These are phyloP conservation scores for Linanthus parryae DNA, from an alignment of 148 eudicot species.

Conservation along the genomic window DNA sequence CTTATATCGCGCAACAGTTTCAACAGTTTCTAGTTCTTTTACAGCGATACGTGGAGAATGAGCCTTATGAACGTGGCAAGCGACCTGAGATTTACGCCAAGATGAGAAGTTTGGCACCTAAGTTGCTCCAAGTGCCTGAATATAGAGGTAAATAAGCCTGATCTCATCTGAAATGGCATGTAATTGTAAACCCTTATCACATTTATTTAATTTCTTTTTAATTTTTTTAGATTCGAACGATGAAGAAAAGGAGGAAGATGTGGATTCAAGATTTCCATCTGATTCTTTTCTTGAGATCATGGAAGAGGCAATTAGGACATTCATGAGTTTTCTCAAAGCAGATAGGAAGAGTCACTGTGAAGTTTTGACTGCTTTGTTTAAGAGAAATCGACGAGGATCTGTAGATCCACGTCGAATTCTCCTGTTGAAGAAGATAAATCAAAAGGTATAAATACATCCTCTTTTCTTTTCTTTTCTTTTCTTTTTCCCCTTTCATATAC, in stretches of 20 bases:
- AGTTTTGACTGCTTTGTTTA: conserved; percentile 40
- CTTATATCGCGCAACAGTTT: conserved; percentile 76
- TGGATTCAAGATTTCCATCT: conserved; percentile 59
- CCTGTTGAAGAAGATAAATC: conserved; percentile 46
- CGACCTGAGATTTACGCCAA: conserved; percentile 79
- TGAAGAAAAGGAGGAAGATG: conserved; percentile 44
- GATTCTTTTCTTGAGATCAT: conserved; percentile 50
- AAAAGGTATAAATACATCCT: conserved; percentile 32
- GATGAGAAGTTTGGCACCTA: conserved; percentile 64
- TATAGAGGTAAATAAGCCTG: too few species aligned
- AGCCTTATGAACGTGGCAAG: conserved; percentile 77
- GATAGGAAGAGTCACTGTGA: conserved; percentile 62
- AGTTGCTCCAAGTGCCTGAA: conserved; percentile 90
- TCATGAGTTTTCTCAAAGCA: conserved; percentile 80
- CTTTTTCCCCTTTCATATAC: not conserved
- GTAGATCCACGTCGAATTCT: conserved; percentile 60
- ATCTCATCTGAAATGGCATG: too few species aligned
- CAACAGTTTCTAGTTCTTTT: conserved; percentile 85
- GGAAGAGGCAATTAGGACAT: conserved; percentile 75
- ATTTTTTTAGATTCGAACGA: conserved; percentile 47
- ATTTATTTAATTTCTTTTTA: not conserved
- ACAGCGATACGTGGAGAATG: conserved; percentile 76
- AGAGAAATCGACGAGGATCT: conserved; percentile 31
- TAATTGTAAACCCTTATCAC: not conserved
- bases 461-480: not conserved